phyloP scores from a whole-genome alignment of 2,329 filamentous ascomycete genomes.

The Alternaria brassicae region DNA sequence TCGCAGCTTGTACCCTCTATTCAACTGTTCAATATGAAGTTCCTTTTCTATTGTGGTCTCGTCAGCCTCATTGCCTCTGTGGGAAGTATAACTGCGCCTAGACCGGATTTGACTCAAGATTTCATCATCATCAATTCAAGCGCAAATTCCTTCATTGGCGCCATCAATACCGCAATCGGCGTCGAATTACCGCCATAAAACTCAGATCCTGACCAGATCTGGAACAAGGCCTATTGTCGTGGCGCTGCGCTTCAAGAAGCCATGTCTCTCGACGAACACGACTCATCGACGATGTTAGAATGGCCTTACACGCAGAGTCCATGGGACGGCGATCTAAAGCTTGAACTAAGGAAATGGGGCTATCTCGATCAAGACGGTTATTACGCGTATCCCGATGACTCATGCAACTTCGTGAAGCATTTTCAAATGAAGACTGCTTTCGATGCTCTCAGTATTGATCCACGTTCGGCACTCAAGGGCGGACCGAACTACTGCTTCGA shows the following conservation, averaged over 20 bases:
- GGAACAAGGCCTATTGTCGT: slow-evolving; percentile 11
- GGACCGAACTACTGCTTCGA: slow-evolving; percentile 18
- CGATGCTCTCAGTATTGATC: slow-evolving; percentile 5
- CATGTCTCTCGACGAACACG: slow-evolving; percentile 9
- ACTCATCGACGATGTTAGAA: slow-evolving; percentile 1
- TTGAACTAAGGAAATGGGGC: slow-evolving; percentile 16
- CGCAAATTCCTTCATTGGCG: neutral
- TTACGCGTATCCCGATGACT: neutral
- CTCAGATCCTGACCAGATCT: neutral
- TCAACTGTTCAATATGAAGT: neutral
- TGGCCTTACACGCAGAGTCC: slow-evolving; percentile 12
- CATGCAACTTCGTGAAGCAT: slow-evolving; percentile 13
- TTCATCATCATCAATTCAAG: neutral
- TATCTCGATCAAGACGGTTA: slow-evolving; percentile 7
- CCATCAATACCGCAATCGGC: neutral
- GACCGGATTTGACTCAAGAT: neutral
- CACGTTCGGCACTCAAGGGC: neutral
- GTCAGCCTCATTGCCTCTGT: neutral
- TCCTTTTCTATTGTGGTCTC: neutral
- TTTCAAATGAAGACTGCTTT: slow-evolving; percentile 5
- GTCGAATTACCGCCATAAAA: neutral
- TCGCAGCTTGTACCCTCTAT: neutral
- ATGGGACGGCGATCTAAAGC: slow-evolving; percentile 11
- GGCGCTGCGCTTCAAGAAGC: slow-evolving; percentile 14
- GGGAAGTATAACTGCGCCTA: neutral